These are phyloP conservation scores for Amanita subjunquillea DNA, from an alignment of 768 basidiomycete genomes.

Conservation along the genomic window DNA sequence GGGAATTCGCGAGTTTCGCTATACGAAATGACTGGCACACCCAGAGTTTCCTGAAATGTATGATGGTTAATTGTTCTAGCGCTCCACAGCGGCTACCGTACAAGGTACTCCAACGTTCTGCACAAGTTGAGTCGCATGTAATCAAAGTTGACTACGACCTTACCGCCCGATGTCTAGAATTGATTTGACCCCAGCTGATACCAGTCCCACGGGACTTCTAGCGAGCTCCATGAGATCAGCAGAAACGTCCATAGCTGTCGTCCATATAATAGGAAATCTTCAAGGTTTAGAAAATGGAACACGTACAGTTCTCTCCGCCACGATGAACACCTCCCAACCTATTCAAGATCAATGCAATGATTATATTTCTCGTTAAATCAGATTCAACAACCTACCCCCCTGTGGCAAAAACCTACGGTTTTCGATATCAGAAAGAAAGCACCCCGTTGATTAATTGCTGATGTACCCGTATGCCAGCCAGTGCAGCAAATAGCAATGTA, in stretches of 20 bases:
- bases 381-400: conserved; percentile 57
- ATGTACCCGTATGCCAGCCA: conserved; percentile 77
- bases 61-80: background rate
- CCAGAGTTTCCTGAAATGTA: conserved; percentile 73
- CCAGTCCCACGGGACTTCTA: conserved; percentile 82
- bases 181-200: conserved; percentile 91
- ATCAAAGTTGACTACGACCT: conserved; percentile 5
- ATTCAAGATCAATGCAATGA: background rate
- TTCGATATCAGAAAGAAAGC: conserved; percentile 1
- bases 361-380: conserved; percentile 2
- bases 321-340: conserved; percentile 77
- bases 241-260: conserved; percentile 84
- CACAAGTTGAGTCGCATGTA: background rate
- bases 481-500: conserved; percentile 62
- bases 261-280: no score
- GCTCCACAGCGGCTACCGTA: conserved; percentile 16
- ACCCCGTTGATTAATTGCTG: background rate
- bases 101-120: conserved; percentile 76
- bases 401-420: conserved; percentile 70
- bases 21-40: conserved; percentile 84
- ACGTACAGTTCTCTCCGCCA: conserved; percentile 26
- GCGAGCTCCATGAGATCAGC: conserved; percentile 88
- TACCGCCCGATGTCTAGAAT: conserved; percentile 88
- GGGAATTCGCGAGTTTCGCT: conserved; percentile 76
- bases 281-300: background rate